phyloP scores from a whole-genome alignment of 2,329 filamentous ascomycete genomes.

The Paecilomyces sp. region DNA sequence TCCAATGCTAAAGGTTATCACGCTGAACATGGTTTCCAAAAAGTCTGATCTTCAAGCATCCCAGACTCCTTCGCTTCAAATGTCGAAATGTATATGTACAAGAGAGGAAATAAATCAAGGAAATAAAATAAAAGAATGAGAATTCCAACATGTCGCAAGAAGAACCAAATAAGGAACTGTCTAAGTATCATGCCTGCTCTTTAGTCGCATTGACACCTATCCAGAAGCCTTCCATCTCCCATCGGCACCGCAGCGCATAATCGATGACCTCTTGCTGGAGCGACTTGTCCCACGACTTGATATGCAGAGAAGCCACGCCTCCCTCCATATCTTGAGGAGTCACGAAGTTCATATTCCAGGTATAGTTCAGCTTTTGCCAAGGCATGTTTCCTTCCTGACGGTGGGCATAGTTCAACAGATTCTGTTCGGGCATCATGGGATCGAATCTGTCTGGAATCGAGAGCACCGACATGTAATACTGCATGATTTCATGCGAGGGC shows the following conservation, averaged over 20 bases:
- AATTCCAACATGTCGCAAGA: background rate
- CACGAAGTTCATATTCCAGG: constrained; percentile 23
- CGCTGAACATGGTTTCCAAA: background rate
- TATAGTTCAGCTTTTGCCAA: constrained; percentile 31
- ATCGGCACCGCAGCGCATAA: background rate
- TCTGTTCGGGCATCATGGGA: constrained; percentile 35
- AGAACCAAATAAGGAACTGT: background rate
- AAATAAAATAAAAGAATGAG: background rate
- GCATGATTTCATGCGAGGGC: constrained; percentile 31
- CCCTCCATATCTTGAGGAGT: background rate
- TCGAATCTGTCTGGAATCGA: constrained; percentile 29
- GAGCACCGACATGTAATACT: constrained; percentile 32
- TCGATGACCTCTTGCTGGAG: background rate
- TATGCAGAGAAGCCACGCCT: background rate
- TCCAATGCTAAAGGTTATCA: background rate
- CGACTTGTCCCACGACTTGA: background rate
- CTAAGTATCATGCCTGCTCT: background rate
- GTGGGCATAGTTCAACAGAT: constrained; percentile 40
- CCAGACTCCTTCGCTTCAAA: background rate
- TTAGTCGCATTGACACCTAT: background rate
- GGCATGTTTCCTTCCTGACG: constrained; percentile 35
- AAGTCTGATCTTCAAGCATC: background rate
- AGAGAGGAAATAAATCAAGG: background rate
- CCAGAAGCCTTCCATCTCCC: background rate
- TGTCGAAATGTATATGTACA: no score